A percentile compares a stretch with the other conserved stretches of the same genome.
These are phyloP conservation scores for Aaosphaeria arxii DNA, from an alignment of 2,329 filamentous ascomycete genomes.

Conservation along the genomic window DNA sequence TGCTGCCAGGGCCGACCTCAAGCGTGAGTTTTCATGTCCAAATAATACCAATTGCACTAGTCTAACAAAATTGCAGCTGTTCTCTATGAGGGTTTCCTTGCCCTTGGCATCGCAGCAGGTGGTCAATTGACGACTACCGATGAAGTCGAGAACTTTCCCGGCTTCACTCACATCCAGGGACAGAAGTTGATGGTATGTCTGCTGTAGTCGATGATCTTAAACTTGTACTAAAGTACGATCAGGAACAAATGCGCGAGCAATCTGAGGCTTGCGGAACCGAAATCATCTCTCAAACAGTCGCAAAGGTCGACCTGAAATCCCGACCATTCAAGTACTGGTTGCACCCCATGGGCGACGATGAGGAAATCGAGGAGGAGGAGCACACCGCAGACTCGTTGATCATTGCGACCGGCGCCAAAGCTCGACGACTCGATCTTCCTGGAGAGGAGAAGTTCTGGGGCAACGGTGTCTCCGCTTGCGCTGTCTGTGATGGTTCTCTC, in stretches of 20 bases:
- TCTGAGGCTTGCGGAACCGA: conserved; percentile 89
- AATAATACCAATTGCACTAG: neutral
- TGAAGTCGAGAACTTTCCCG: conserved; percentile 97
- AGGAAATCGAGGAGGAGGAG: conserved; percentile 63
- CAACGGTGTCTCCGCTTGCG: conserved; percentile 92
- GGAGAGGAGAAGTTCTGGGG: conserved; percentile 98
- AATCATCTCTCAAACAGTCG: conserved; percentile 89
- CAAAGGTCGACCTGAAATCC: conserved; percentile 76
- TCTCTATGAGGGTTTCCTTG: conserved; percentile 96
- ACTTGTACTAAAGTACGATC: conserved; percentile 9
- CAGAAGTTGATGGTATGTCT: conserved; percentile 72
- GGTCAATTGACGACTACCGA: conserved; percentile 98
- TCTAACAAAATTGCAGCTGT: conserved; percentile 55
- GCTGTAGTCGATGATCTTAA: neutral
- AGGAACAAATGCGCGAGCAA: conserved; percentile 89
- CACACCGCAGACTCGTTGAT: conserved; percentile 92
- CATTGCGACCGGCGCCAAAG: conserved; percentile 92
- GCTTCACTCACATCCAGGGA: conserved; percentile 89
- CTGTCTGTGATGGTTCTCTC: conserved; percentile 94
- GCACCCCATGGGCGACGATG: conserved; percentile 73
- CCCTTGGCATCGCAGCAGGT: conserved; percentile 92
- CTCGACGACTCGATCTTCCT: conserved; percentile 73
- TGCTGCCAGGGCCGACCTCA: conserved; percentile 87
- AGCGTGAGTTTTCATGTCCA: conserved; percentile 57
- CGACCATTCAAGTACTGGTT: conserved; percentile 88